These are phyloP conservation scores for Fusarium sp. DNA, from an alignment of 2,329 filamentous ascomycete genomes.

Conservation along the genomic window DNA sequence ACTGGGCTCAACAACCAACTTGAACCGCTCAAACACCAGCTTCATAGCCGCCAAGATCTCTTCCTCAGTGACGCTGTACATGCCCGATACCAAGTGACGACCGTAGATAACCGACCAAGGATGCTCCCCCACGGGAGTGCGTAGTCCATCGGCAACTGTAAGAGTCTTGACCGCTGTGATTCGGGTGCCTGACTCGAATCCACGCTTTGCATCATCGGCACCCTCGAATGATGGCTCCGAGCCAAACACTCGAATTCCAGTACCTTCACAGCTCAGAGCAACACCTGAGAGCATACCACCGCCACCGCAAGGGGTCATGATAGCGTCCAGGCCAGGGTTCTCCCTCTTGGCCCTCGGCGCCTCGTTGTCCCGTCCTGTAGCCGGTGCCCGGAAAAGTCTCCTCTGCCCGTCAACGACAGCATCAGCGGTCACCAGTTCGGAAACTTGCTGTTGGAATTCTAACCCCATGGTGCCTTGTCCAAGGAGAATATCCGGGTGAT, in stretches of 20 bases:
- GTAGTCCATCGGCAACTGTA: constrained; percentile 89
- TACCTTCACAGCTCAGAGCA: constrained; percentile 79
- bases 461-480: constrained; percentile 92
- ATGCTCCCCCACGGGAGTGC: constrained; percentile 81
- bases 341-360: constrained; percentile 18
- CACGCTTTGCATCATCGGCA: constrained; percentile 83
- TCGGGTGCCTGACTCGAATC: constrained; percentile 72
- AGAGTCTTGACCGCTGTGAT: constrained; percentile 77
- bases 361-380: constrained; percentile 37
- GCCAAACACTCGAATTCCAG: constrained; percentile 82
- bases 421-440: constrained; percentile 58
- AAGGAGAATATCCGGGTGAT: constrained; percentile 90
- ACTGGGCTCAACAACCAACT: constrained; percentile 91
- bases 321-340: constrained; percentile 67
- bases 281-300: constrained; percentile 89
- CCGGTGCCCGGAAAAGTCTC: constrained; percentile 31
- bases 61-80: constrained; percentile 81
- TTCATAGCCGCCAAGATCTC: constrained; percentile 83
- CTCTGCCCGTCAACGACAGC: constrained; percentile 33
- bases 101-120: constrained; percentile 85
- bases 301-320: constrained; percentile 87
- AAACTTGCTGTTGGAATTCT: constrained; percentile 82
- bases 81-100: constrained; percentile 73
- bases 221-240: constrained; percentile 87
- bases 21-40: constrained; percentile 86